Percentiles rank a stretch among this genome's conserved stretches.
Conservation (phyloP, 345 rosid species). For the Ceriops zippeliana region DNA sequence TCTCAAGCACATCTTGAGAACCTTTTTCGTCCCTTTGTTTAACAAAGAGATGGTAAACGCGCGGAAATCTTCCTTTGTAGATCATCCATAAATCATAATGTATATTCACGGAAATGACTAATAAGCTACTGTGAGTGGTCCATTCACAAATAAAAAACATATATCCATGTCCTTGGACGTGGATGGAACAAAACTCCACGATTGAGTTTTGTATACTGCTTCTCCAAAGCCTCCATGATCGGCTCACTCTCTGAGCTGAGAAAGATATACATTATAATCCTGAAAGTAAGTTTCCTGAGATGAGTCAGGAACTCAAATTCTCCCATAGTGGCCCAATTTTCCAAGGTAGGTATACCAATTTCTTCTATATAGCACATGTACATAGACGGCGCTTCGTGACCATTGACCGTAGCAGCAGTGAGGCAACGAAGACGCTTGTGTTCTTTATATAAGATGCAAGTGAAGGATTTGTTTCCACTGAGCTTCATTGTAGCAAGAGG, state of each 20-base stretch:
- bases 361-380: conserved; percentile 68
- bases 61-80: too few species aligned
- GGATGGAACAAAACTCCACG: conserved; percentile 38
- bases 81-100: too few species aligned
- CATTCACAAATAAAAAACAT: too few species aligned
- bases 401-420: conserved; percentile 77
- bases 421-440: conserved; percentile 80
- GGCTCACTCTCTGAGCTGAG: conserved; percentile 62
- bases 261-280: too few species aligned
- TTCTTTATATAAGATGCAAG: conserved; percentile 62
- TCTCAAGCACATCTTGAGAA: too few species aligned
- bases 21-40: too few species aligned
- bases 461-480: conserved; percentile 73
- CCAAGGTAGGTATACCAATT: conserved; percentile 42
- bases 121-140: too few species aligned
- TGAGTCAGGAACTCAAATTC: conserved; percentile 63
- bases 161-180: too few species aligned
- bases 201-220: conserved; percentile 67
- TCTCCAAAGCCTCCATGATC: conserved; percentile 36
- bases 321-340: conserved; percentile 64
- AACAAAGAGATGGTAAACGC: too few species aligned
- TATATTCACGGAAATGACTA: too few species aligned
- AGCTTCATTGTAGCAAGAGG: conserved; percentile 60
- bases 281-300: conserved; percentile 72
- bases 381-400: conserved; percentile 61